Base-by-base conservation (phyloP, 768 basidiomycete species). In the Termitomyces sp. region DNA sequence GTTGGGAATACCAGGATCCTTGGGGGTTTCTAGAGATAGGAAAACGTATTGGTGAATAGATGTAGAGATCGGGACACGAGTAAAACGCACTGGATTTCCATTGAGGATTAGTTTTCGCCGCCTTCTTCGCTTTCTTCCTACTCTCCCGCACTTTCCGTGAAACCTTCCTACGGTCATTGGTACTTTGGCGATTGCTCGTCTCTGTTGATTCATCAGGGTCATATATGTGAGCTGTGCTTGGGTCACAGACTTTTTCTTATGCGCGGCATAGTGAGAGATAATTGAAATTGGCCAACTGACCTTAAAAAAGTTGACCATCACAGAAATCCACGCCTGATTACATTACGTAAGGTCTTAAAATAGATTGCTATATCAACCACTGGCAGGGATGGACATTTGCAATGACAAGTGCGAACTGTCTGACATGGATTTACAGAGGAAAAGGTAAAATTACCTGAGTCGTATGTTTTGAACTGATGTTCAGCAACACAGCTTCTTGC, bases 1-100 rank as follows among this genome's bases (percentile, higher is more conserved):
- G 72, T 90, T 95, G 7, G 94, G 94, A 62, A 97, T 94, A 46
- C 94, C 94, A 31, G 90, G 92, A 70, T 98, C 94, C 70, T 92
- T 94, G 66, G 83, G 80, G 60, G 86, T 83, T 71, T 90, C 90
- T 90, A 61, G 42, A 13, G 29, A 42, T n/a, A 31, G 54, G 45
- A 51, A n/a, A 31, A 16, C 28, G 29, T 8, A 45, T 22, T 50
- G 2, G 36, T 34, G 18, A 28, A 29, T 12, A 15, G 15, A 33
- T 1, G 45, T 15, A 58, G n/a, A 58, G 47, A 42, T 54, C 54
- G 24, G 22, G 24, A 37, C 10, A 7, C 16, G 24, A 22, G 48
- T 39, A 36, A 54, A 31, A 80, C 86, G 64, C 68, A 94, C 94
- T 90, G 54, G 88, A 88, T 76, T 94, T 96, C 88, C 94, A 95